phyloP scores from a whole-genome alignment of 2,329 filamentous ascomycete genomes.

The Colletotrichum shisoi region DNA sequence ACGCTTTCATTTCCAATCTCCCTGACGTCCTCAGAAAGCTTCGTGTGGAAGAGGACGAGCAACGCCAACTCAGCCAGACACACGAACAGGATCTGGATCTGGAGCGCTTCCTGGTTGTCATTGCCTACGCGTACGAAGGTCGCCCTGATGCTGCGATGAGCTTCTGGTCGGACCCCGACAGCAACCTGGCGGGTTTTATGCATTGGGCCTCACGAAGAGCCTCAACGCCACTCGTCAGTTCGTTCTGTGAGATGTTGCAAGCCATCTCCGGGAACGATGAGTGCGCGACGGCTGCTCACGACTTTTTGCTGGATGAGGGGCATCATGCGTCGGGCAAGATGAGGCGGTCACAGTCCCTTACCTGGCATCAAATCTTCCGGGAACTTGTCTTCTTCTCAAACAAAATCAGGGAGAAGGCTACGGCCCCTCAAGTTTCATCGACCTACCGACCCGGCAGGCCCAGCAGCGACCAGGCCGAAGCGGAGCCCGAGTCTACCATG shows the following conservation, averaged over 20 bases:
- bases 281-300: conserved; percentile 84
- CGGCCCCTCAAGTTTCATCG: conserved; percentile 60
- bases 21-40: conserved; percentile 88
- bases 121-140: conserved; percentile 88
- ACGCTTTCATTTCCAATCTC: conserved; percentile 93
- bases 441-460: conserved; percentile 66
- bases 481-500: conserved; percentile 90
- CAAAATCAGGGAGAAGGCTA: conserved; percentile 77
- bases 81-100: conserved; percentile 76
- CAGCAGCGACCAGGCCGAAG: conserved; percentile 73
- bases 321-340: conserved; percentile 77
- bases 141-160: conserved; percentile 83
- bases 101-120: conserved; percentile 89
- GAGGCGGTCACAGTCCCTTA: conserved; percentile 82
- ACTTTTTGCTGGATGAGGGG: conserved; percentile 88
- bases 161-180: conserved; percentile 92
- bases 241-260: conserved; percentile 95
- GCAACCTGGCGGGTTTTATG: conserved; percentile 91
- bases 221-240: conserved; percentile 93
- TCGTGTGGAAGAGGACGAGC: conserved; percentile 88
- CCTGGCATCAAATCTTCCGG: conserved; percentile 90
- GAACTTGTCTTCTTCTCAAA: conserved; percentile 86
- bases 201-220: conserved; percentile 96
- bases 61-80: conserved; percentile 71
- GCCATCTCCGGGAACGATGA: conserved; percentile 83